Conservation (phyloP, 2,329 filamentous ascomycete species). For the Metarhizium guizhouense region DNA sequence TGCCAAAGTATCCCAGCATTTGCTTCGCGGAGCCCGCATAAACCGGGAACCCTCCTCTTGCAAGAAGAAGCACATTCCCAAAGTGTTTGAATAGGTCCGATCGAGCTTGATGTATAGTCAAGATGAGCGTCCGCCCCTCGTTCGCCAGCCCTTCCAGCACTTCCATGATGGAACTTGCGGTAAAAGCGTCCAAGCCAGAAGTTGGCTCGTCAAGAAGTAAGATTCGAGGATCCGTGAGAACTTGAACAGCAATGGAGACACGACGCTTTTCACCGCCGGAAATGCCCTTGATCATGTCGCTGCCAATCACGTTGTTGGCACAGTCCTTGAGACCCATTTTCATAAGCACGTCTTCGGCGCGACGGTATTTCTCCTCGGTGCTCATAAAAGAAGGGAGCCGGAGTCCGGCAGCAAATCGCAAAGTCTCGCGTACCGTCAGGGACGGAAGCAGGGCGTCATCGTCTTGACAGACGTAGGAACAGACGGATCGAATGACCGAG, state of each 20-base stretch:
- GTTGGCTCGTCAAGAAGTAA: constrained; percentile 70
- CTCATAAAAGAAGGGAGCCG: constrained; percentile 64
- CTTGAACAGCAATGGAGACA: constrained; percentile 69
- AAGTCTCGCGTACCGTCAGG: constrained; percentile 66
- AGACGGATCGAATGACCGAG: constrained; percentile 60
- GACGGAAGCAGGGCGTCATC: constrained; percentile 68
- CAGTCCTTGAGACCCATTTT: constrained; percentile 75
- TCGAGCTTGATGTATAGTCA: constrained; percentile 72
- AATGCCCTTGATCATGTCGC: constrained; percentile 66
- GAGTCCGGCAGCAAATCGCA: constrained; percentile 61
- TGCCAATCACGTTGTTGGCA: constrained; percentile 65
- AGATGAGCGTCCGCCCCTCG: constrained; percentile 63
- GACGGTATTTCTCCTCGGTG: constrained; percentile 53
- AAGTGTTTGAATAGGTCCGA: constrained; percentile 66
- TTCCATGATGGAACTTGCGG: constrained; percentile 67
- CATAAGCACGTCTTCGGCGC: constrained; percentile 62
- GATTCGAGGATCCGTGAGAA: constrained; percentile 65
- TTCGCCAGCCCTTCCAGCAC: constrained; percentile 61
- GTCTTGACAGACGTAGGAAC: constrained; percentile 71
- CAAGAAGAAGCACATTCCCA: constrained; percentile 61
- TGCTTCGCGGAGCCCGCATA: constrained; percentile 54
- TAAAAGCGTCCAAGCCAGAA: constrained; percentile 69
- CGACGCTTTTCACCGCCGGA: constrained; percentile 72
- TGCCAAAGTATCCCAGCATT: constrained; percentile 58
- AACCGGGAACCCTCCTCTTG: constrained; percentile 58